Evolutionary conservation across 2,329 filamentous ascomycete genomes (phyloP).

Genomic region (Aspergillus novoparasiticus): DNA sequence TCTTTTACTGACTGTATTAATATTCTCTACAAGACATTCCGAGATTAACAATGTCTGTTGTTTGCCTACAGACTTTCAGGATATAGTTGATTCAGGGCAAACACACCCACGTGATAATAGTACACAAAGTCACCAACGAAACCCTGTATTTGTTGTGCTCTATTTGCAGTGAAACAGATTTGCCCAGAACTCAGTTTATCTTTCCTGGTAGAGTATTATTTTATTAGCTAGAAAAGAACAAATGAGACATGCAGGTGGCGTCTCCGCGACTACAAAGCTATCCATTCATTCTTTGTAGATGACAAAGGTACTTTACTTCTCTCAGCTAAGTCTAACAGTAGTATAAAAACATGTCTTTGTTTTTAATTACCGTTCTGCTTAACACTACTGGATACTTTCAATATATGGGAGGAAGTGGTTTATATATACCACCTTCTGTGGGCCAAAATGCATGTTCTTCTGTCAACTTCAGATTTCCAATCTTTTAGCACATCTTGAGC

Average conservation of each 20-base stretch:
- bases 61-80: neutral
- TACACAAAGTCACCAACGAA: neutral
- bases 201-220: neutral
- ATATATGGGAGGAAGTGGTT: neutral
- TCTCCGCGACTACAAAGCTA: neutral
- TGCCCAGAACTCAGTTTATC: neutral
- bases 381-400: neutral
- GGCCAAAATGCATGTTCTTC: conserved; percentile 16
- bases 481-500: neutral
- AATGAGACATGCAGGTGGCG: neutral
- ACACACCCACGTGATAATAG: neutral
- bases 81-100: neutral
- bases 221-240: neutral
- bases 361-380: neutral
- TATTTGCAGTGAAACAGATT: neutral
- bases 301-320: neutral
- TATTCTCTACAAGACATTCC: neutral
- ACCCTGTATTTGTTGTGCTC: neutral
- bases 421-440: conserved; percentile 20
- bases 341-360: neutral
- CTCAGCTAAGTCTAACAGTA: neutral
- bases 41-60: neutral
- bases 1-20: neutral
- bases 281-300: neutral
- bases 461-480: conserved; percentile 8